Base-by-base conservation (phyloP, 2,329 filamentous ascomycete species). In the Penicillium sp. region DNA sequence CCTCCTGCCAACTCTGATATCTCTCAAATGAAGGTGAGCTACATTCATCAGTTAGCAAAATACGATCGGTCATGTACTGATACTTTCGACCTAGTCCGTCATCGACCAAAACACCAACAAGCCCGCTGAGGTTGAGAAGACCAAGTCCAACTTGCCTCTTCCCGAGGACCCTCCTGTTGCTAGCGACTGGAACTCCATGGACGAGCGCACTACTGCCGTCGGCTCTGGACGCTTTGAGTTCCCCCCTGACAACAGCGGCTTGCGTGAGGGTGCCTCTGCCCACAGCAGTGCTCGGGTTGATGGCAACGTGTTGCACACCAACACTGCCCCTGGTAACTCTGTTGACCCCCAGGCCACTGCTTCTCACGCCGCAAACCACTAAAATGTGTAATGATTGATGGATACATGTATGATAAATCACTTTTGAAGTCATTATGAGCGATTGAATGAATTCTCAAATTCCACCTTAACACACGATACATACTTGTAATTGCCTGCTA, bases 131-230 rank as follows among this genome's bases (percentile, higher is more conserved):
- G 88, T 92, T 69, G 83, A 86, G 49, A 76, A 89, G 72, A 81
- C 81, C 67, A 81, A 87, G 76, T 76, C 86, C 72, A 91, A 91
- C 75, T 86, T 95, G 31, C 89, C 89, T 48, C 84, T 92, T 47
- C 91, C 90, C 16, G 89, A 93, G 2, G 81, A 92, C 62, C 90
- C 90, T 21, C 89, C 89, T 1, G 77, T 75, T n/a, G 77, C 85
- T n/a, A 89, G 88, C 5, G 90, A 94, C 79, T 92, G 86, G 82
- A 86, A 92, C 71, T 90, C 87, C 0, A 79, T 83, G 47, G 89
- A 93, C 66, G 81, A 81, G 31, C 77, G 83, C 58, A 90, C 77
- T 52, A 86, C 90, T 68, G 88, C 90, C 68, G 85, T 90, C 45
- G 88, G 88, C 59, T 84, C 86, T 34, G 87, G 88, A 18, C 74